Percentiles rank a stretch among this genome's conserved stretches.
These are phyloP conservation scores for Fonsecaea pugnacius DNA, from an alignment of 2,329 filamentous ascomycete genomes.

Conservation along the genomic window DNA sequence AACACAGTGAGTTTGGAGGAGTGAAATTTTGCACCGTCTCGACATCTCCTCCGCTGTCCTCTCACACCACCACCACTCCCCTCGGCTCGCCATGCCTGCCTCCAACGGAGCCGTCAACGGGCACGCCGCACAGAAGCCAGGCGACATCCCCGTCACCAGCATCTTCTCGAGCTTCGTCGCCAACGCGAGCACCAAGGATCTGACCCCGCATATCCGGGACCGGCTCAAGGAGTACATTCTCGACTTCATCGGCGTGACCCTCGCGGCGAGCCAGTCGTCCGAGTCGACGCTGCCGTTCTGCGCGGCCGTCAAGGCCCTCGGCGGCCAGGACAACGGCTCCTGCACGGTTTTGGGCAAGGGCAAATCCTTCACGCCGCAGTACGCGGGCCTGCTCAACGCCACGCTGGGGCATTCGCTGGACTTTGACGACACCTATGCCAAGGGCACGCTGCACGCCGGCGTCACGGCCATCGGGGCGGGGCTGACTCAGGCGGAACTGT, in stretches of 20 bases:
- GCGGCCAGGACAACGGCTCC: slow-evolving; percentile 10
- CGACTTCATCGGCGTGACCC: slow-evolving; percentile 36
- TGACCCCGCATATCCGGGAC: slow-evolving; percentile 26
- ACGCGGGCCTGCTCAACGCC: slow-evolving; percentile 50
- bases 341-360: slow-evolving; percentile 35
- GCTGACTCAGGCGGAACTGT: slow-evolving; percentile 42
- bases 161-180: slow-evolving; percentile 31
- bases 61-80: too few species aligned
- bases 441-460: slow-evolving; percentile 49
- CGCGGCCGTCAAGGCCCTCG: slow-evolving; percentile 30
- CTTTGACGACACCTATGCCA: slow-evolving; percentile 53
- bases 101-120: not conserved
- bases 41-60: too few species aligned
- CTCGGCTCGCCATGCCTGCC: not conserved
- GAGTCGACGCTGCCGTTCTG: slow-evolving; percentile 34
- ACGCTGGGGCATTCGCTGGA: slow-evolving; percentile 51
- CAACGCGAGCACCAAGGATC: slow-evolving; percentile 20
- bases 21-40: too few species aligned
- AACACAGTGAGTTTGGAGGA: too few species aligned
- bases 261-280: slow-evolving; percentile 30
- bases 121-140: slow-evolving; percentile 3
- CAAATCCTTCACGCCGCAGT: slow-evolving; percentile 40
- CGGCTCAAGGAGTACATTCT: slow-evolving; percentile 35
- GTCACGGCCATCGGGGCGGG: slow-evolving; percentile 43
- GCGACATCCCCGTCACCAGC: slow-evolving; percentile 27